These are phyloP conservation scores for Rostrohypoxylon terebratum DNA, from an alignment of 495 filamentous ascomycete species.

Conservation along the genomic window DNA sequence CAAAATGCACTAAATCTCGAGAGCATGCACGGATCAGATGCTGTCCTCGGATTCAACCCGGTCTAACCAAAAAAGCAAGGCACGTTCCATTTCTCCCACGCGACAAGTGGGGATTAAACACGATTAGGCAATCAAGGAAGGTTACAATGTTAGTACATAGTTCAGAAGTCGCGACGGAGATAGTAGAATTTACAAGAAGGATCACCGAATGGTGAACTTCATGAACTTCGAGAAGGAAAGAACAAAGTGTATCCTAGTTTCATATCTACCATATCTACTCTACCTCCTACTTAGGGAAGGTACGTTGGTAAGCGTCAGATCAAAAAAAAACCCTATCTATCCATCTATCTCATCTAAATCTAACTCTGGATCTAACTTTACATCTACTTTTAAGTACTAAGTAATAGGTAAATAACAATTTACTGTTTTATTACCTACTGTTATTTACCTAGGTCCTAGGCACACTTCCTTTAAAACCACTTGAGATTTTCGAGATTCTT, in stretches of 20 bases:
- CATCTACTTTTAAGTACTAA: too few species aligned
- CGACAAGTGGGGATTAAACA: constrained; percentile 38
- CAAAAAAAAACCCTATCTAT: background rate
- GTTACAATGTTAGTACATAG: too few species aligned
- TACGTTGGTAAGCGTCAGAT: constrained; percentile 3
- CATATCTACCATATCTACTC: background rate
- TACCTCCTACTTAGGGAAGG: constrained; percentile 12
- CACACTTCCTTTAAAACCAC: constrained; percentile 5
- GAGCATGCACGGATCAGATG: constrained; percentile 29
- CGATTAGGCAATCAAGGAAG: constrained; percentile 33
- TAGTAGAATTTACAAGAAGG: background rate
- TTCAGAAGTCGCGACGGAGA: constrained; percentile 27
- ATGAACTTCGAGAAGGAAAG: background rate
- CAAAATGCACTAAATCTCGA: background rate
- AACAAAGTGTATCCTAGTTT: constrained; percentile 13
- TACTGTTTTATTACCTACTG: too few species aligned
- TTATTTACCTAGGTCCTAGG: too few species aligned
- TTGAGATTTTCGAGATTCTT: background rate
- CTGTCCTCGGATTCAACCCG: constrained; percentile 21
- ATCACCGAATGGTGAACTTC: background rate
- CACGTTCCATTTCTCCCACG: constrained; percentile 42
- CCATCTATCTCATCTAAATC: constrained; percentile 3
- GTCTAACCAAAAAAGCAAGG: constrained; percentile 35
- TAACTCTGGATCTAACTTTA: background rate
- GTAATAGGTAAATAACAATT: too few species aligned